These are phyloP conservation scores for Epichloe typhina DNA, from an alignment of 2,329 filamentous ascomycete genomes.

Conservation along the genomic window DNA sequence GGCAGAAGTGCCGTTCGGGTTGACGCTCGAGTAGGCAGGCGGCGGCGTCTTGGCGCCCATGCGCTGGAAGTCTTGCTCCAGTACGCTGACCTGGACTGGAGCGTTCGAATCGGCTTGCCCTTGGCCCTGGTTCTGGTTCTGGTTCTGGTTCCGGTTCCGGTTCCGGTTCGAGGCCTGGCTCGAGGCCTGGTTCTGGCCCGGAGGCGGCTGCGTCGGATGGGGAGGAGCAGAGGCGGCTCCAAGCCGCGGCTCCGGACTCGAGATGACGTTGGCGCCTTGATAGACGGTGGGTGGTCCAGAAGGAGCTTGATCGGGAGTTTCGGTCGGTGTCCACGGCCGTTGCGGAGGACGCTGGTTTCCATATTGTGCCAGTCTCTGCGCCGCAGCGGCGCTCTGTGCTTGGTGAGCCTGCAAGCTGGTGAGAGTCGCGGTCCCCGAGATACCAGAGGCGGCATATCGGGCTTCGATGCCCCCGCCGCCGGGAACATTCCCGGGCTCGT, in stretches of 20 bases:
- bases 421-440: constrained; percentile 72
- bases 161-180: background rate
- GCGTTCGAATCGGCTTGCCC: constrained; percentile 18
- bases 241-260: constrained; percentile 31
- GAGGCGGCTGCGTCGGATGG: constrained; percentile 18
- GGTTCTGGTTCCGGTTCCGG: too few relatives aligned
- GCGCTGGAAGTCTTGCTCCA: constrained; percentile 77
- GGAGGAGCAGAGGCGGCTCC: constrained; percentile 28
- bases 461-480: constrained; percentile 71
- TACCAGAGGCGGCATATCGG: constrained; percentile 80
- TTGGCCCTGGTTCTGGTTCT: background rate
- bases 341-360: constrained; percentile 27
- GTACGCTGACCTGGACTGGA: constrained; percentile 48
- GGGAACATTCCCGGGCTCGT: constrained; percentile 56
- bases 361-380: constrained; percentile 73
- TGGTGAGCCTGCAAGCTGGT: constrained; percentile 54
- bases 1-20: constrained; percentile 34
- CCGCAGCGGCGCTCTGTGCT: constrained; percentile 61
- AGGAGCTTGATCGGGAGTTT: constrained; percentile 71
- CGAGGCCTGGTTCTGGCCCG: background rate
- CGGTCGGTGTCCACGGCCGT: constrained; percentile 89
- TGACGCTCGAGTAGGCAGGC: constrained; percentile 85
- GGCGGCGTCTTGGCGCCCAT: constrained; percentile 76
- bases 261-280: constrained; percentile 66
- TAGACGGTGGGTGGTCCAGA: constrained; percentile 88